Base-by-base conservation (phyloP, 1,139 yeast species). In the Candida albicans region DNA sequence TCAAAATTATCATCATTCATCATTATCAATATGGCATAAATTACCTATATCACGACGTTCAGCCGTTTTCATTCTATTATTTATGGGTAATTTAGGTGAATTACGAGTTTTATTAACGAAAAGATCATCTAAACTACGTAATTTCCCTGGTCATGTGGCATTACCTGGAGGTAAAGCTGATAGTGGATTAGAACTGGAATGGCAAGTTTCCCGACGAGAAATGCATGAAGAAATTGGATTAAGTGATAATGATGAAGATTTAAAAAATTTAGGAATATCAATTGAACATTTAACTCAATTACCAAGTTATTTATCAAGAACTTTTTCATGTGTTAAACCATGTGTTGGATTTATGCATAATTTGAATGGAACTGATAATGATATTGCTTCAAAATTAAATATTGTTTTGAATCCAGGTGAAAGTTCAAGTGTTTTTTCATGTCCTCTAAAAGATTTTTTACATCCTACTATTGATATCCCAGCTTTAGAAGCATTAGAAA, bases 81-180 rank as follows among this genome's bases (percentile, higher is more conserved):
- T 89, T 52, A 65, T 84, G 32, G 95, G 95, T 1, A 71, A 70
- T 26, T 65, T 73, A 44, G 95, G 95, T 2, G 95, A 88, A 54
- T 63, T 89, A 25, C 62, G 93, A 41, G 93, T 89, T 34, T 71
- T 90, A 5, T 65, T 90, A 45, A 89, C 96, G 2, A 84, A 84
- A 56, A 66, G 96, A 50, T 83, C 95, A 10, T 73, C 87, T 40
- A 72, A 75, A 41, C 67, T 90, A 54, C 71, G 83, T 37, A 79
- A 78, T 43, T 90, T 88, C 63, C 86, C 95, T 0, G 96, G 96
- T 6, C 96, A 90, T 59, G 86, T 88, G 11, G 86, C 96, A 3
- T 68, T 90, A 15, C 96, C 97, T 2, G 96, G 96, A 3, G 97
- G 96, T 3, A 83, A 82, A 57, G 87, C 93, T 6, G 96, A 89